These are phyloP conservation scores for Shiraia sp. DNA, from an alignment of 2,329 filamentous ascomycete species.

Conservation along the genomic window DNA sequence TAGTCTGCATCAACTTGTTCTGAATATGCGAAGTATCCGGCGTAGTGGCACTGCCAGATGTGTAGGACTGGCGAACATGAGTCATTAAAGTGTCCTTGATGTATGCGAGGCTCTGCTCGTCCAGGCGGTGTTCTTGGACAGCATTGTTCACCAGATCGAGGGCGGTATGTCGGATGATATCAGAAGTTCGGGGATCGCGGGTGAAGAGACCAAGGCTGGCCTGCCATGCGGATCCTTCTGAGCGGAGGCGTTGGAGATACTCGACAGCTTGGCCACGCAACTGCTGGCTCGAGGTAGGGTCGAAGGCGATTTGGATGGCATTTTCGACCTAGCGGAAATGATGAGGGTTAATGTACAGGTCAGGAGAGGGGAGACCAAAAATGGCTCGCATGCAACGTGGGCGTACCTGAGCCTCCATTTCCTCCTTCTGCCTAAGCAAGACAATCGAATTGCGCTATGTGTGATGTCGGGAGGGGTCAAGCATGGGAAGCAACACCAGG, in stretches of 20 bases:
- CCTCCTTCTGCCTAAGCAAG: slow-evolving; percentile 30
- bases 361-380: not conserved
- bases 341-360: slow-evolving; percentile 1
- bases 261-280: slow-evolving; percentile 84
- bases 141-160: slow-evolving; percentile 94
- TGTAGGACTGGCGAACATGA: slow-evolving; percentile 79
- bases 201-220: slow-evolving; percentile 85
- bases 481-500: slow-evolving; percentile 23
- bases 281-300: slow-evolving; percentile 71
- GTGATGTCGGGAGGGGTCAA: slow-evolving; percentile 14
- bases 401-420: slow-evolving; percentile 46
- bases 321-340: slow-evolving; percentile 72
- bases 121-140: slow-evolving; percentile 77
- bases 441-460: slow-evolving; percentile 19
- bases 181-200: slow-evolving; percentile 72
- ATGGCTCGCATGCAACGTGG: not conserved
- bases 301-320: slow-evolving; percentile 92
- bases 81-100: slow-evolving; percentile 81
- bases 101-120: slow-evolving; percentile 70
- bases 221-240: slow-evolving; percentile 86
- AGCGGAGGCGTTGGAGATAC: slow-evolving; percentile 75
- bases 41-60: slow-evolving; percentile 59
- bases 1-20: slow-evolving; percentile 95
- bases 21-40: slow-evolving; percentile 82
- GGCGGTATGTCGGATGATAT: slow-evolving; percentile 85